These are phyloP conservation scores for Yamadazyma sp. DNA, from an alignment of 1,139 yeast genomes.

Conservation along the genomic window DNA sequence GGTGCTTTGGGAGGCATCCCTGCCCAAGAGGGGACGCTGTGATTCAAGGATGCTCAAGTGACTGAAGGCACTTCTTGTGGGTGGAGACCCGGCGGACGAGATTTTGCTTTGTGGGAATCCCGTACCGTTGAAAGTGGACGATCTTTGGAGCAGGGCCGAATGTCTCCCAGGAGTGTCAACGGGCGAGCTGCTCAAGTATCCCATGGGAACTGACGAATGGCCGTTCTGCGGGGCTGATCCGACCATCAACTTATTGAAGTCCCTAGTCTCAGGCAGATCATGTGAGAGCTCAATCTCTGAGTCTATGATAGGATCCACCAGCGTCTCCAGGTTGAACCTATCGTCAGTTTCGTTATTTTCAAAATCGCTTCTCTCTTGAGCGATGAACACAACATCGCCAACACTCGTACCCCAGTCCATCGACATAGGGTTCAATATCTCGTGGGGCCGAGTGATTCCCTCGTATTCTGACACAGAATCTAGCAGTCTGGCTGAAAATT, in stretches of 20 bases:
- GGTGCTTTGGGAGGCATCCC: constrained; percentile 40
- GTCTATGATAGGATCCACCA: constrained; percentile 1
- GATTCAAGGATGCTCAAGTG: neutral
- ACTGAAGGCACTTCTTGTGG: neutral
- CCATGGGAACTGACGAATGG: neutral
- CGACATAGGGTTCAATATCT: constrained; percentile 52
- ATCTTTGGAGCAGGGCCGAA: neutral
- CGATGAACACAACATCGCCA: constrained; percentile 52
- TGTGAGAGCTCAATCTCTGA: constrained; percentile 6
- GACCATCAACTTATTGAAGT: constrained; percentile 16
- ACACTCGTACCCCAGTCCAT: constrained; percentile 54
- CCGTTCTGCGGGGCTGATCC: constrained; percentile 19
- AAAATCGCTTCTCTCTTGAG: constrained; percentile 51
- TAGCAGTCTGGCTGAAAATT: constrained; percentile 56
- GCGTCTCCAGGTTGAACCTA: constrained; percentile 1
- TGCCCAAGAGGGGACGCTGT: constrained; percentile 26
- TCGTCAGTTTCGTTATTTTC: constrained; percentile 18
- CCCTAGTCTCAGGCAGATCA: constrained; percentile 11
- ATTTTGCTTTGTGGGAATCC: neutral
- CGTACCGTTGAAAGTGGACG: neutral
- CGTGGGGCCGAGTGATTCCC: constrained; percentile 50
- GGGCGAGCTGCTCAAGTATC: neutral
- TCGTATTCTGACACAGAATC: constrained; percentile 22
- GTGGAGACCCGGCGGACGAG: neutral
- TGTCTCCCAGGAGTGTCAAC: neutral